Evolutionary conservation across 768 basidiomycete genomes (phyloP).

Genomic region (Tulasnella calospora): DNA sequence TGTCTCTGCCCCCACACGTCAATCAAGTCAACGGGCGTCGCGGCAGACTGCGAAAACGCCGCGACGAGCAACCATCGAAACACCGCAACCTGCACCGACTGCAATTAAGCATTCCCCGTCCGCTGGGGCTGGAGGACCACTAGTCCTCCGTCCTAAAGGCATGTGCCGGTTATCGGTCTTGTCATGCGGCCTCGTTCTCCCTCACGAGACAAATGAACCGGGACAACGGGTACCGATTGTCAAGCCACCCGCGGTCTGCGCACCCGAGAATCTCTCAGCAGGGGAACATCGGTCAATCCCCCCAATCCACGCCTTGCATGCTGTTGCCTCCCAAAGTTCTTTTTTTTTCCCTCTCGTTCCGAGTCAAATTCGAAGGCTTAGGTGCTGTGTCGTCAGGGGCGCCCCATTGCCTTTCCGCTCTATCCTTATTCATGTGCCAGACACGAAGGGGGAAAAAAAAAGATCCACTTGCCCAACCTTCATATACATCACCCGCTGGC

Average conservation of each 20-base stretch:
- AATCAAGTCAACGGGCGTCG: neutral
- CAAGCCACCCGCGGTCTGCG: neutral
- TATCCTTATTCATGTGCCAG: neutral
- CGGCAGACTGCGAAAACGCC: neutral
- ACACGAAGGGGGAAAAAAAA: neutral
- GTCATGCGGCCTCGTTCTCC: neutral
- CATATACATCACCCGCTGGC: neutral
- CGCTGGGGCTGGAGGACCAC: neutral
- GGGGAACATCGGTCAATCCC: neutral
- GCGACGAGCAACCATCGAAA: neutral
- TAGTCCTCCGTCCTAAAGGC: neutral
- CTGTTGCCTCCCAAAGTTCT: neutral
- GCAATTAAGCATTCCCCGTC: neutral
- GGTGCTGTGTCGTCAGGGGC: neutral
- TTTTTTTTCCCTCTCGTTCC: neutral
- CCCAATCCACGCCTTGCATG: neutral
- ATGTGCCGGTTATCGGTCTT: neutral
- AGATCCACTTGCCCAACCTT: neutral
- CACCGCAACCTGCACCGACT: neutral
- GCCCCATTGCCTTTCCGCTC: neutral
- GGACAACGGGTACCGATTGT: neutral
- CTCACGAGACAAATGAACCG: neutral
- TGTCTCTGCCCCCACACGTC: slow-evolving; percentile 2
- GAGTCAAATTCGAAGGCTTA: neutral
- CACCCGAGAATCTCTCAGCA: neutral